These are phyloP conservation scores for Alternaria burnsii DNA, from an alignment of 2,329 filamentous ascomycete species.

Conservation along the genomic window DNA sequence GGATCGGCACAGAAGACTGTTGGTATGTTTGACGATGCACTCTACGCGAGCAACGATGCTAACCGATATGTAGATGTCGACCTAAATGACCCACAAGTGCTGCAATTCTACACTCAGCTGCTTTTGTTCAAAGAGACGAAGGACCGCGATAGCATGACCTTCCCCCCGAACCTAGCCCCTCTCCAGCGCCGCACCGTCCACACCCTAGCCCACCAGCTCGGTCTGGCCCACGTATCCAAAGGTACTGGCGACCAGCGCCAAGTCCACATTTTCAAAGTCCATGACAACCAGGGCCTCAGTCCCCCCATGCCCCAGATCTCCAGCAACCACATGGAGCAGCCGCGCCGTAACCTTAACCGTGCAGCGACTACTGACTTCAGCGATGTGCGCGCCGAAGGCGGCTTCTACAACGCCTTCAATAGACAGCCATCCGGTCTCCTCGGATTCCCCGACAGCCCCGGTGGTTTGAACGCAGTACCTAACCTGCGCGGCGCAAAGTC, in stretches of 20 bases:
- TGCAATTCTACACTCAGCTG: conserved; percentile 90
- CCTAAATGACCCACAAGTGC: conserved; percentile 86
- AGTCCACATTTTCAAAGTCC: conserved; percentile 83
- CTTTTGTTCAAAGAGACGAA: conserved; percentile 86
- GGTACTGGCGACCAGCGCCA: conserved; percentile 87
- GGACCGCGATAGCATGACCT: conserved; percentile 80
- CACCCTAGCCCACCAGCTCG: conserved; percentile 94
- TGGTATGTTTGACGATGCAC: conserved; percentile 43
- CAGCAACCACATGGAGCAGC: conserved; percentile 74
- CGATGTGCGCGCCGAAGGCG: conserved; percentile 76
- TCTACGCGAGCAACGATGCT: conserved; percentile 11
- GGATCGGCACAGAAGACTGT: conserved; percentile 53
- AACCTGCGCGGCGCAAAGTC: conserved; percentile 94
- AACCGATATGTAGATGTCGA: conserved; percentile 71
- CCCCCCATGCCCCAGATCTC: conserved; percentile 70
- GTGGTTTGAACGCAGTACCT: conserved; percentile 71
- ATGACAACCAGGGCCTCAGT: conserved; percentile 66
- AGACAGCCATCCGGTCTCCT: conserved; percentile 84
- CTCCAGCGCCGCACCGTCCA: conserved; percentile 90
- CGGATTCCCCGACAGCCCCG: conserved; percentile 78
- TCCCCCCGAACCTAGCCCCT: conserved; percentile 81
- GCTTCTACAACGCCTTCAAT: conserved; percentile 78
- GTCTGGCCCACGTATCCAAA: conserved; percentile 87
- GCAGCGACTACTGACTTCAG: conserved; percentile 98
- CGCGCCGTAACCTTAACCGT: conserved; percentile 85